phyloP scores from a whole-genome alignment of 306 rosid genomes.

The Ammopiptanthus mongolicus region DNA sequence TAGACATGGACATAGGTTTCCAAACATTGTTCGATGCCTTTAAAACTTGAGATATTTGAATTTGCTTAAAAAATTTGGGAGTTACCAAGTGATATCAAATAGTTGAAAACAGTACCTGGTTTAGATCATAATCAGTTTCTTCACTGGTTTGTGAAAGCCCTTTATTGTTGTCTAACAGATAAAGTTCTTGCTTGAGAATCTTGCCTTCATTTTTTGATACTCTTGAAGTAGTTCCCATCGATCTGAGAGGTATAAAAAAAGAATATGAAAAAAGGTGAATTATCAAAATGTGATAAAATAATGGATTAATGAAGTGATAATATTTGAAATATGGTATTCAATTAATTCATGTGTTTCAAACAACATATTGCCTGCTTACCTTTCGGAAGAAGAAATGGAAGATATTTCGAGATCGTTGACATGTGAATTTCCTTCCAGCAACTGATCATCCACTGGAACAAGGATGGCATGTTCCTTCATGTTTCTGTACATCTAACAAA shows the following conservation, averaged over 20 bases:
- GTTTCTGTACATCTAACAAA: constrained; percentile 49
- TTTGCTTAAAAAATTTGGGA: neutral
- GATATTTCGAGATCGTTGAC: neutral
- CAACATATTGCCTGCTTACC: constrained; percentile 11
- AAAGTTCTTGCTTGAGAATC: neutral
- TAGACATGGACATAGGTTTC: neutral
- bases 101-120: constrained; percentile 18
- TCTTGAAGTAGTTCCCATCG: neutral
- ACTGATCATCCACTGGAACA: neutral
- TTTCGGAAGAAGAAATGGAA: constrained; percentile 21
- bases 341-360: neutral
- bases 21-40: neutral
- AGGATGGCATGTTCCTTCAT: constrained; percentile 2
- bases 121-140: constrained; percentile 22
- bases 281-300: neutral
- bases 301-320: neutral
- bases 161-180: neutral
- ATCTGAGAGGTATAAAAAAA: neutral
- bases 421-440: constrained; percentile 2
- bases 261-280: neutral
- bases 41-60: neutral
- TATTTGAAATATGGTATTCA: neutral
- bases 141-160: constrained; percentile 24
- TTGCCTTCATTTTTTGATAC: neutral
- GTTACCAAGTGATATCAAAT: neutral